phyloP scores from a whole-genome alignment of 768 basidiomycete genomes.

The Lactifluus rugatus region DNA sequence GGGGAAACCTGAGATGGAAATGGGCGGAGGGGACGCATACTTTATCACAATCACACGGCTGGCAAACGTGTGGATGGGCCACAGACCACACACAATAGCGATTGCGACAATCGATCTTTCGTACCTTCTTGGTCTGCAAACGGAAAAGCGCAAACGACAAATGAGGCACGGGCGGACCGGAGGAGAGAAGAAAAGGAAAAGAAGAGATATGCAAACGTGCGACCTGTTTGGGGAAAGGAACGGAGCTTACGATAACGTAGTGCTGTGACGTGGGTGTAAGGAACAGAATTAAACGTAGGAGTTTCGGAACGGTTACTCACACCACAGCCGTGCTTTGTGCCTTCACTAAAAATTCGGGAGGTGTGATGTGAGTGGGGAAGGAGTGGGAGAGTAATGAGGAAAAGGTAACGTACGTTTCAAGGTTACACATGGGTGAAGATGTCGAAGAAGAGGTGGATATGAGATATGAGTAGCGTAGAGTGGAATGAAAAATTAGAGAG shows the following conservation, averaged over 20 bases:
- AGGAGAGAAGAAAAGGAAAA: not conserved
- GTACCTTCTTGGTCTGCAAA: conserved; percentile 38
- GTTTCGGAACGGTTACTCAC: conserved; percentile 23
- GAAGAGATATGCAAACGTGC: conserved; percentile 7
- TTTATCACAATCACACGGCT: conserved; percentile 36
- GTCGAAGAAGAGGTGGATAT: conserved; percentile 5
- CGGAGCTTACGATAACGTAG: conserved; percentile 51
- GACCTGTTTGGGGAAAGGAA: conserved; percentile 6
- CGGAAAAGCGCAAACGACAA: conserved; percentile 12
- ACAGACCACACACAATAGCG: conserved; percentile 34
- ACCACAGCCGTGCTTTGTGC: conserved; percentile 66
- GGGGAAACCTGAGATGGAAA: conserved; percentile 3
- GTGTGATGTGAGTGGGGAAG: conserved; percentile 18
- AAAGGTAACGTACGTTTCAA: conserved; percentile 30
- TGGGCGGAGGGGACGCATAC: conserved; percentile 25
- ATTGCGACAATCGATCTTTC: conserved; percentile 47
- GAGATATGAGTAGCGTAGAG: not conserved
- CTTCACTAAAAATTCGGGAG: conserved; percentile 44
- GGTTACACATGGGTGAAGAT: conserved; percentile 28
- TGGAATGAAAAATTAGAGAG: conserved; percentile 3
- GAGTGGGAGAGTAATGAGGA: not conserved
- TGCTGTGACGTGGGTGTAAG: conserved; percentile 34
- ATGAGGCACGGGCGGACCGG: conserved; percentile 12
- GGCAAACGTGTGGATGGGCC: conserved; percentile 32
- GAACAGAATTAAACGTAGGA: conserved; percentile 20